These are phyloP conservation scores for Mycena polygramma DNA, from an alignment of 768 basidiomycete species.

Conservation along the genomic window DNA sequence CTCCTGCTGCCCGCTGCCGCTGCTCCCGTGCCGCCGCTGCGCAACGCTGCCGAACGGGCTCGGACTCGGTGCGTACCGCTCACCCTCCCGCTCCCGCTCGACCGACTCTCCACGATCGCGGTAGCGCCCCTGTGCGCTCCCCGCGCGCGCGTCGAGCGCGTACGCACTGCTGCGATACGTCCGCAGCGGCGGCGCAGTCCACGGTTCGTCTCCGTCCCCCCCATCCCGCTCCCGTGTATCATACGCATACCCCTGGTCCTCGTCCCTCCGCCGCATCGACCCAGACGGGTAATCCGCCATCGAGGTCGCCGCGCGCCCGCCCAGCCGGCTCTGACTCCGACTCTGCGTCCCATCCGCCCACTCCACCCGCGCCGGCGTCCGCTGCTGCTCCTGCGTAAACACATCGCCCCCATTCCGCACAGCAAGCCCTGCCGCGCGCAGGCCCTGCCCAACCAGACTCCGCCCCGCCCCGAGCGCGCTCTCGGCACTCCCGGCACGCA, in stretches of 20 bases:
- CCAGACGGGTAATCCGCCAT: slow-evolving; percentile 61
- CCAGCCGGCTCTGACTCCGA: slow-evolving; percentile 41
- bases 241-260: too few relatives aligned
- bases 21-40: slow-evolving; percentile 30
- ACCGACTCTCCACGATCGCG: slow-evolving; percentile 30
- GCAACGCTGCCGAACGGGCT: slow-evolving; percentile 46
- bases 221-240: slow-evolving; percentile 20
- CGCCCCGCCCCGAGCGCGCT: slow-evolving; percentile 65
- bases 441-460: slow-evolving; percentile 74
- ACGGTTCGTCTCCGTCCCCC: slow-evolving; percentile 45
- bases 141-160: slow-evolving; percentile 43
- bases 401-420: slow-evolving; percentile 30
- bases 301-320: slow-evolving; percentile 63
- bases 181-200: slow-evolving; percentile 54
- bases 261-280: too few relatives aligned
- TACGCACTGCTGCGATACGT: slow-evolving; percentile 57
- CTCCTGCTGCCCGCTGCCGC: slow-evolving; percentile 54
- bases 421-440: slow-evolving; percentile 77
- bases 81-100: slow-evolving; percentile 34
- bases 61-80: slow-evolving; percentile 36
- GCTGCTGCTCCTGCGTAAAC: slow-evolving; percentile 33
- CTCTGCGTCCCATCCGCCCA: slow-evolving; percentile 39
- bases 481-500: slow-evolving; percentile 79
- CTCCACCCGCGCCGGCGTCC: slow-evolving; percentile 43
- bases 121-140: slow-evolving; percentile 33